Conservation (phyloP, 129 eudicot genomes). For the Saussurea involucrata region DNA sequence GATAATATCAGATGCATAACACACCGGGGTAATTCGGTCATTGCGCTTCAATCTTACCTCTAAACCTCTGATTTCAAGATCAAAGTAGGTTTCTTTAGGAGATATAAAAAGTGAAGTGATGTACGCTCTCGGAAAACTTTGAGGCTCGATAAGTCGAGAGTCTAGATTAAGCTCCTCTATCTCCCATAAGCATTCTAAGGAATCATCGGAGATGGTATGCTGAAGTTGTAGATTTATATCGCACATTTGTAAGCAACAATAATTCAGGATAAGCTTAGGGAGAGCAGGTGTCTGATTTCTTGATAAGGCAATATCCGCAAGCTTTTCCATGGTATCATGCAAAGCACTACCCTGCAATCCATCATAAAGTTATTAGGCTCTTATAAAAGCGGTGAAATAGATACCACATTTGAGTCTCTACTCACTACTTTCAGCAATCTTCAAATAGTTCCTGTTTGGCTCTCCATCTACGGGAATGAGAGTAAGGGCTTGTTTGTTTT, state of each 20-base stretch:
- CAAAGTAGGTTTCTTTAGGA: slow-evolving; percentile 46
- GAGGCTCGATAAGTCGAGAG: slow-evolving; percentile 33
- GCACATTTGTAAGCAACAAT: slow-evolving; percentile 58
- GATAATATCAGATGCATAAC: slow-evolving; percentile 43
- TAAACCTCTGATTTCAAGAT: slow-evolving; percentile 39
- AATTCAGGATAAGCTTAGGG: slow-evolving; percentile 38
- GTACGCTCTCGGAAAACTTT: slow-evolving; percentile 47
- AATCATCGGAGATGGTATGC: slow-evolving; percentile 42
- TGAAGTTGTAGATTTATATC: slow-evolving; percentile 53
- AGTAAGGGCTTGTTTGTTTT: too few relatives aligned
- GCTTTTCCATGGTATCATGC: slow-evolving; percentile 61
- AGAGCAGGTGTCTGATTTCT: slow-evolving; percentile 49
- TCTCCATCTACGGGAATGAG: too few relatives aligned
- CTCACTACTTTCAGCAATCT: too few relatives aligned
- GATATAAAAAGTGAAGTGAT: slow-evolving; percentile 48
- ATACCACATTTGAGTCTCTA: not conserved
- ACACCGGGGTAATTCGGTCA: slow-evolving; percentile 30
- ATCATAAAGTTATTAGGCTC: slow-evolving; percentile 17
- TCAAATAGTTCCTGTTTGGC: too few relatives aligned
- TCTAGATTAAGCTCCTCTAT: slow-evolving; percentile 42
- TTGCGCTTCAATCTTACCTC: slow-evolving; percentile 47
- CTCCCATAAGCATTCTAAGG: slow-evolving; percentile 39
- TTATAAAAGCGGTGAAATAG: not conserved
- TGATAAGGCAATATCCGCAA: slow-evolving; percentile 34
- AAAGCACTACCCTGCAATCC: slow-evolving; percentile 74